Base-by-base conservation (phyloP, 2,329 filamentous ascomycete genomes). In the Venturia carpophila region DNA sequence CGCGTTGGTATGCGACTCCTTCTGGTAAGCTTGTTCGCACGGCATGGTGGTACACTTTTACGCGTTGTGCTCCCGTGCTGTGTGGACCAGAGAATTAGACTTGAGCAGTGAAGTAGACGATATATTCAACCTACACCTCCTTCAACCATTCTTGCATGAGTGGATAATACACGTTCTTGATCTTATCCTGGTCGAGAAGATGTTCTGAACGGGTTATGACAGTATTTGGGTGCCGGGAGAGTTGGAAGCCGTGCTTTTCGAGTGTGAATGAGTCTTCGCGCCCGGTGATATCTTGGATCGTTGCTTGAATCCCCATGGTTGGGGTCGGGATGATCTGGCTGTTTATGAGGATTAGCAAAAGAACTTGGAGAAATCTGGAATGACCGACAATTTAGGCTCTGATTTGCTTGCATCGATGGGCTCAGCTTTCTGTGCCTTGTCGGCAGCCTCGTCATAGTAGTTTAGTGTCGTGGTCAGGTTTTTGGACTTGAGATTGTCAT, bases 101-200 rank as follows among this genome's bases (percentile, higher is more conserved):
- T 24, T 30, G 30, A 45, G 11, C 42, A 24, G 49, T 7, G 9
- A 17, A 34, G 19, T 34, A 30, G 34, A 58, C 19, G 37, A 17
- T 11, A n/a, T 1, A 1, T 34, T 11, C 5, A 34, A 11, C 65
- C 11, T 66, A 66, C 65, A 65, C 65, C 45, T 64, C 61, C 27
- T 66, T 39, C 41, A 66, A 42, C 47, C 45, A 65, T 24, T 64
- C 19, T 27, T 64, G 60, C 65, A 65, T 66, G 37, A 62, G 49
- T 42, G 65, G 65, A 21, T 66, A 66, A 30, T 66, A 66, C 56
- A 62, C 10, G 30, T 27, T 62, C 41, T 43, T 65, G 39, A 66
- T 66, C 42, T 65, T 66, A 13, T 62, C 63, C 1, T 56, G 41
- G 41, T 66, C 52, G 34, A 24, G 34, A 15, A 66, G 45, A 52